Base-by-base conservation (phyloP, 192 early-diverging fungal genomes). In the Backusella tuberculispora region DNA sequence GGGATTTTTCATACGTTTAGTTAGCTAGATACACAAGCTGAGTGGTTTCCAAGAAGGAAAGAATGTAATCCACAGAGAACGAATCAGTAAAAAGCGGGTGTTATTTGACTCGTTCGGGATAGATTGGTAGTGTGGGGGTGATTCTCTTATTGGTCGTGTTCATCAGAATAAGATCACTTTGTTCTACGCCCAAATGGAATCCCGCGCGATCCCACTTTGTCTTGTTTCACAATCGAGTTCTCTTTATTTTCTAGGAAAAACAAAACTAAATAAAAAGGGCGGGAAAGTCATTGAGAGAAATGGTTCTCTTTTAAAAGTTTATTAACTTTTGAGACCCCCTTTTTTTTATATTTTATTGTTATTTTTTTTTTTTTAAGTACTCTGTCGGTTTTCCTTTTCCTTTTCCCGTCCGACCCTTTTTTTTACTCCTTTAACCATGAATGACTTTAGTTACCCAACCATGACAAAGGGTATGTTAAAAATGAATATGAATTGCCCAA, bases 51-150 rank as follows among this genome's bases (percentile, higher is more conserved):
- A 60, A 60, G 53, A 60, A 60, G 53, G 53, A 60, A 60, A 60
- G 53, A 60, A 60, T 26, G 53, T 9, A 24, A 60, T 60, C 53
- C 53, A 60, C 21, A 60, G 26, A 60, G 66, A 19, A 67, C 66
- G 66, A 67, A 67, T 67, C 66, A 67, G 38, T 67, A 67, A 42
- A 67, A 67, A 67, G 66, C 66, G 66, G 66, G 66, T 43, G 37
- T 41, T 67, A 67, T 43, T 67, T 21, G 41, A 43, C 53, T 60
- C 53, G 9, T 12, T 26, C 53, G 53, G 53, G 53, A 60, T 67
- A 41, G 66, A 10, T 41, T 67, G 66, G 41, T 67, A 67, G 40
- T 67, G n/a, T 21, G 38, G 37, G 9, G 19, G 17, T 43, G 66
- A 21, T 24, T 38, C 9, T 67, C 41, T 67, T 67, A 67, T 67